phyloP scores from a whole-genome alignment of 2,329 filamentous ascomycete genomes.

The Aspergillus novofumigatus region DNA sequence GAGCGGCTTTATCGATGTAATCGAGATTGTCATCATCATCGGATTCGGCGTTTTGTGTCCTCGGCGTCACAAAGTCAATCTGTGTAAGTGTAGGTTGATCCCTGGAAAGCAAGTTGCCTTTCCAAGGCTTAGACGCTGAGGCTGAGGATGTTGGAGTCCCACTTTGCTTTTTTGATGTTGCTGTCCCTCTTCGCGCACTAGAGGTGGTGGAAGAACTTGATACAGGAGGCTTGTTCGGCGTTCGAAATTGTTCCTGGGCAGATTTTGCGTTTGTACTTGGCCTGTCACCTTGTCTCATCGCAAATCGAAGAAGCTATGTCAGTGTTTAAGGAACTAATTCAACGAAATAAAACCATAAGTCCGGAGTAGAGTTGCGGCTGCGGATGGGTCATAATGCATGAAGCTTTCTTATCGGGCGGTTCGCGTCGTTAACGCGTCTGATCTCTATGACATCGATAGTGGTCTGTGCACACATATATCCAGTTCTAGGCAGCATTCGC shows the following conservation, averaged over 20 bases:
- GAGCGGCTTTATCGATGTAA: conserved; percentile 22
- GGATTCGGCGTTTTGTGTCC: conserved; percentile 7
- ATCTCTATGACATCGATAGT: neutral
- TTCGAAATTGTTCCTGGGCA: conserved; percentile 17
- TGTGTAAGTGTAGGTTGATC: conserved; percentile 41
- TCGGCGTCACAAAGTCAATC: conserved; percentile 35
- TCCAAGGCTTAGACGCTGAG: conserved; percentile 17
- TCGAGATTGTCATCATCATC: conserved; percentile 25
- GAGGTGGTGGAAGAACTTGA: conserved; percentile 9
- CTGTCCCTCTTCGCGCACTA: conserved; percentile 14
- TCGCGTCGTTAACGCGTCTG: neutral
- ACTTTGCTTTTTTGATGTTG: conserved; percentile 9
- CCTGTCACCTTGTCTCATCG: conserved; percentile 25
- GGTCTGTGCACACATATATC: conserved; percentile 1
- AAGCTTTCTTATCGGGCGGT: conserved; percentile 1
- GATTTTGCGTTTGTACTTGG: conserved; percentile 12
- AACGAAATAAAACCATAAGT: neutral
- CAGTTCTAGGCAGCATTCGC: neutral
- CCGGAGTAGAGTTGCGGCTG: conserved; percentile 11
- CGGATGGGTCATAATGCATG: neutral
- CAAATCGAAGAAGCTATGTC: conserved; percentile 12
- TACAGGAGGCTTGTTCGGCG: conserved; percentile 15
- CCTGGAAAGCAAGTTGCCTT: conserved; percentile 14
- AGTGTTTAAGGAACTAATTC: neutral
- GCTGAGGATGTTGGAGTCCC: conserved; percentile 13